These are phyloP conservation scores for Pleurotus ostreatus DNA, from an alignment of 768 basidiomycete genomes.

Conservation along the genomic window DNA sequence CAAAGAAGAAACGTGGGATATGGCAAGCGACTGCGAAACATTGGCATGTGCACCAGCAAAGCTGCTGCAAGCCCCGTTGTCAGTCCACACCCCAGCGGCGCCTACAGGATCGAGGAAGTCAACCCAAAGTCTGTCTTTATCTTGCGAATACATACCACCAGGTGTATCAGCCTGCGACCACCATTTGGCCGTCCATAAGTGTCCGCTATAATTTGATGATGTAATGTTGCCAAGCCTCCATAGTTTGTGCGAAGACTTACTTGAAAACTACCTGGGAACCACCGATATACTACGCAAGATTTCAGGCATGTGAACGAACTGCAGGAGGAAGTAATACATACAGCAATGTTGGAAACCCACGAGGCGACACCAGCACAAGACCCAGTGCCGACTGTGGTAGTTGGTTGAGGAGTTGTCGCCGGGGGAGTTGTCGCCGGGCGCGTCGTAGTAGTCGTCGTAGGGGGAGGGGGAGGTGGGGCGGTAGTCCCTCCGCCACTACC, in stretches of 20 bases:
- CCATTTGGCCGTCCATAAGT: conserved; percentile 47
- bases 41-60: neutral
- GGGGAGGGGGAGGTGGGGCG: conserved; percentile 18
- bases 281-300: conserved; percentile 32
- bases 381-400: conserved; percentile 14
- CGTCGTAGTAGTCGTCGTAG: conserved; percentile 14
- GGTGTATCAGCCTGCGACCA: conserved; percentile 39
- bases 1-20: neutral
- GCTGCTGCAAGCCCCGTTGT: conserved; percentile 26
- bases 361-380: conserved; percentile 39
- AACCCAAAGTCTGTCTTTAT: neutral
- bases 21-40: neutral
- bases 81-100: conserved; percentile 28
- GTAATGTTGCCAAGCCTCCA: neutral
- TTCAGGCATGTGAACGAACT: no score
- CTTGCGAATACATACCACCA: conserved; percentile 20
- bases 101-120: conserved; percentile 14
- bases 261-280: conserved; percentile 36
- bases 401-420: neutral
- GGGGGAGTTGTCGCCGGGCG: conserved; percentile 20
- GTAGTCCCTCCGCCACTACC: conserved; percentile 17
- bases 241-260: conserved; percentile 21
- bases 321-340: conserved; percentile 18
- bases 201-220: conserved; percentile 26
- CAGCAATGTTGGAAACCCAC: conserved; percentile 34